phyloP scores from a whole-genome alignment of 2,329 filamentous ascomycete species.

The Mariannaea sp. region DNA sequence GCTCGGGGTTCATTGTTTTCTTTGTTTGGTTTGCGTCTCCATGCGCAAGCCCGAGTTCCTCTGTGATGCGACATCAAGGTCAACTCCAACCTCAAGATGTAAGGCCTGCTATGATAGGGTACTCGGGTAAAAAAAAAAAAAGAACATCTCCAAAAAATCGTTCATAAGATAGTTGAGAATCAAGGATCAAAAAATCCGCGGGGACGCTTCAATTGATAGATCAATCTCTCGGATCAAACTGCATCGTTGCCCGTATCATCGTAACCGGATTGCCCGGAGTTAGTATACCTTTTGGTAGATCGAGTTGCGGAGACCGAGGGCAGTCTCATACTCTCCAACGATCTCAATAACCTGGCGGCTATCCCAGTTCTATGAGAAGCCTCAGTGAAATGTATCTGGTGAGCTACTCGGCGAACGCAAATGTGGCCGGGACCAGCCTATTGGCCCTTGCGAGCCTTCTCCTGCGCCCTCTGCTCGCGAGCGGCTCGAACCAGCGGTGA shows the following conservation, averaged over 20 bases:
- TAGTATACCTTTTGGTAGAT: constrained; percentile 1
- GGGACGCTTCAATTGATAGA: constrained; percentile 14
- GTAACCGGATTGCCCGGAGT: constrained; percentile 17
- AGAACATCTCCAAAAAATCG: constrained; percentile 34
- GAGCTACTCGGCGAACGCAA: constrained; percentile 8
- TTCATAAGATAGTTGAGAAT: constrained; percentile 37
- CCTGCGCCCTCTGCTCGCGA: constrained; percentile 81
- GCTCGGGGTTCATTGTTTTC: constrained; percentile 19
- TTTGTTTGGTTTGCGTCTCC: constrained; percentile 27
- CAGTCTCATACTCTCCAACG: constrained; percentile 26
- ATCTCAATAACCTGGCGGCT: constrained; percentile 22
- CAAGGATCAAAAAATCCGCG: constrained; percentile 23
- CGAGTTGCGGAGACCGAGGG: constrained; percentile 1
- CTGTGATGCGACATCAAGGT: constrained; percentile 27
- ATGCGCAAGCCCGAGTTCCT: constrained; percentile 28
- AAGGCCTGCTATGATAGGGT: constrained; percentile 37
- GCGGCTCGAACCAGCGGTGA: constrained; percentile 87
- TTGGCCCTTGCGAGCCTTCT: constrained; percentile 72
- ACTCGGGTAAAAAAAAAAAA: constrained; percentile 29
- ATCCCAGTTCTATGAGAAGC: constrained; percentile 14
- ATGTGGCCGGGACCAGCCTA: constrained; percentile 30
- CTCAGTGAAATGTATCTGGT: not conserved
- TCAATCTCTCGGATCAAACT: constrained; percentile 12
- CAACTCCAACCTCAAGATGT: constrained; percentile 36
- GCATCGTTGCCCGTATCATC: constrained; percentile 17